Percentiles rank a stretch among this genome's conserved stretches.
Evolutionary conservation across 805 yeast genomes (phyloP).

Genomic region (Cyberlindnera nakhonratchasimensis): DNA sequence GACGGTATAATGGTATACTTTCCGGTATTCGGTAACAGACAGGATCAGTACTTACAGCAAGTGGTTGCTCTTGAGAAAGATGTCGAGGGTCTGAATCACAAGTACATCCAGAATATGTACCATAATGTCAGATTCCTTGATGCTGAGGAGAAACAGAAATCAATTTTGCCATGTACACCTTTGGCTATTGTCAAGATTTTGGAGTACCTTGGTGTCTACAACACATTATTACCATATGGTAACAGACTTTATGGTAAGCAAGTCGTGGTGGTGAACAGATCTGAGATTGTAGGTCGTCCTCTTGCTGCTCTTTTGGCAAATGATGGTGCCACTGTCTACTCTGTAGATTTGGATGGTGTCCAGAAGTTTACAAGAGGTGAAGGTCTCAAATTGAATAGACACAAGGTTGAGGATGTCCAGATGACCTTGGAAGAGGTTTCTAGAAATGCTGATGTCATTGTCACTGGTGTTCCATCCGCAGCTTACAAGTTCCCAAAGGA

Average conservation of each 20-base stretch:
- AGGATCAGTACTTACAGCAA: constrained; percentile 94
- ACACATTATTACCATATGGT: constrained; percentile 77
- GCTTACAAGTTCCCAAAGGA: constrained; percentile 83
- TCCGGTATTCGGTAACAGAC: constrained; percentile 94
- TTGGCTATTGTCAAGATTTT: constrained; percentile 89
- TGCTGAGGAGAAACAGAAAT: constrained; percentile 59
- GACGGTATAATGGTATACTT: constrained; percentile 96
- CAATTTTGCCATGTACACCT: constrained; percentile 95
- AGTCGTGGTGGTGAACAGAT: constrained; percentile 83
- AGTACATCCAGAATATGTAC: constrained; percentile 90
- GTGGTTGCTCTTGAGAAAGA: constrained; percentile 88
- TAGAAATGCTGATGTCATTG: constrained; percentile 78
- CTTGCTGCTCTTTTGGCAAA: constrained; percentile 93
- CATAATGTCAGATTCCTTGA: constrained; percentile 89
- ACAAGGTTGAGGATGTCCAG: constrained; percentile 65
- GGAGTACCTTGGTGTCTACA: constrained; percentile 87
- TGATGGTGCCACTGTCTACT: constrained; percentile 95
- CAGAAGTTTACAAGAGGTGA: constrained; percentile 95
- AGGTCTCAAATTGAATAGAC: constrained; percentile 76
- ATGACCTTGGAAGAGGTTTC: constrained; percentile 61
- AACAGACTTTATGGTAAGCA: constrained; percentile 92
- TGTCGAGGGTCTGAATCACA: constrained; percentile 91
- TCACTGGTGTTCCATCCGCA: constrained; percentile 92
- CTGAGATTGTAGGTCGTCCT: constrained; percentile 97
- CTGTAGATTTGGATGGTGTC: constrained; percentile 82